phyloP scores from a whole-genome alignment of 2,329 filamentous ascomycete genomes.

The Drechslerella dactyloides region DNA sequence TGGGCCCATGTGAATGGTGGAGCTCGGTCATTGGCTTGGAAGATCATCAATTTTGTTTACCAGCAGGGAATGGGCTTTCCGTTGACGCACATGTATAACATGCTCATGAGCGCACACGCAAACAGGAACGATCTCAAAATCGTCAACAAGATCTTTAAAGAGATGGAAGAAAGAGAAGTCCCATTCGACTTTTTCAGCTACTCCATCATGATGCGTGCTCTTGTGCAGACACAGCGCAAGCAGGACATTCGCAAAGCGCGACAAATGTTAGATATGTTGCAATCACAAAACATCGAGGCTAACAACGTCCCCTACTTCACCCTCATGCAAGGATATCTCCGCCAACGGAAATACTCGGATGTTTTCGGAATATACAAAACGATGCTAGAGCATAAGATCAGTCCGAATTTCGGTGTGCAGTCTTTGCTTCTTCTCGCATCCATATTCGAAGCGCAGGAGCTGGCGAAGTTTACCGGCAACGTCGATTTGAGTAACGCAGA shows the following conservation, averaged over 20 bases:
- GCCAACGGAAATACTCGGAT: slow-evolving; percentile 50
- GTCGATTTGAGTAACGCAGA: slow-evolving; percentile 50
- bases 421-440: slow-evolving; percentile 45
- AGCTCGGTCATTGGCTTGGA: slow-evolving; percentile 43
- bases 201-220: slow-evolving; percentile 54
- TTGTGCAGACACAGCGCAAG: slow-evolving; percentile 49
- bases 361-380: slow-evolving; percentile 54
- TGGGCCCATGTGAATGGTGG: slow-evolving; percentile 46
- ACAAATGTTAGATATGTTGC: slow-evolving; percentile 52
- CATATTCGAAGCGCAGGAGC: slow-evolving; percentile 47
- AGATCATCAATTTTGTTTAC: slow-evolving; percentile 34
- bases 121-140: slow-evolving; percentile 28
- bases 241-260: slow-evolving; percentile 33
- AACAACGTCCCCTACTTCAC: slow-evolving; percentile 61
- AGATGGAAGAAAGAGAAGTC: slow-evolving; percentile 51
- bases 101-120: slow-evolving; percentile 45
- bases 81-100: slow-evolving; percentile 49
- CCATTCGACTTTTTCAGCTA: slow-evolving; percentile 54
- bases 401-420: slow-evolving; percentile 50
- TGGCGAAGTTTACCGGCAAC: slow-evolving; percentile 26
- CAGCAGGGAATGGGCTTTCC: slow-evolving; percentile 25
- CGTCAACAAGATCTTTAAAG: slow-evolving; percentile 49
- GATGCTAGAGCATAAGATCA: slow-evolving; percentile 50
- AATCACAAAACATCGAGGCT: slow-evolving; percentile 56
- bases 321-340: slow-evolving; percentile 55